phyloP scores from a whole-genome alignment of 1,284 basidiomycete species.

The Boletus putidus region DNA sequence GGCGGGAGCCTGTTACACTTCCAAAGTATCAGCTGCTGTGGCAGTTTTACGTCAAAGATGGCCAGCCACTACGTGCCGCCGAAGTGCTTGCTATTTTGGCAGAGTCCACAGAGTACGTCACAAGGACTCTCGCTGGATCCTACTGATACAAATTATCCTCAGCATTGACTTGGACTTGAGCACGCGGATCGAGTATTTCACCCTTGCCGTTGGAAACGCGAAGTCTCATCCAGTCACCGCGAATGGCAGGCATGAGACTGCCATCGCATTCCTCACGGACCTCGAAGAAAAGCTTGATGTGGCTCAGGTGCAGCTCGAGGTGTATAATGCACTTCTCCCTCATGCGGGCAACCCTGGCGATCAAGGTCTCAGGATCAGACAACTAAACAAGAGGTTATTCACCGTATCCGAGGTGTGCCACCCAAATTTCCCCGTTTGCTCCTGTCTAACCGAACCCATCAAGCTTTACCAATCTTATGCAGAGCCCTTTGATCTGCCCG shows the following conservation, averaged over 20 bases:
- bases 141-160: constrained; percentile 1
- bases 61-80: constrained; percentile 82
- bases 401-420: constrained; percentile 67
- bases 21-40: constrained; percentile 90
- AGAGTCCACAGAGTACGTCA: constrained; percentile 75
- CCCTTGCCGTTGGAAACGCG: constrained; percentile 92
- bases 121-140: not conserved
- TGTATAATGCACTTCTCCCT: constrained; percentile 66
- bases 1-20: constrained; percentile 75
- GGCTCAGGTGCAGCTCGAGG: constrained; percentile 92
- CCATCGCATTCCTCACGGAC: constrained; percentile 88
- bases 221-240: constrained; percentile 87
- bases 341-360: constrained; percentile 60
- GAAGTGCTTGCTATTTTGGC: constrained; percentile 86
- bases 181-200: constrained; percentile 83
- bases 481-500: constrained; percentile 81
- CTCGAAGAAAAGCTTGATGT: constrained; percentile 97
- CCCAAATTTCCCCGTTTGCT: constrained; percentile 1
- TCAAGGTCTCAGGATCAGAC: constrained; percentile 55
- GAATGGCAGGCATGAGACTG: constrained; percentile 75
- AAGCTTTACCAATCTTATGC: constrained; percentile 91
- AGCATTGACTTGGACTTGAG: constrained; percentile 73
- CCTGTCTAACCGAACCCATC: constrained; percentile 14
- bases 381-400: constrained; percentile 57
- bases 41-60: constrained; percentile 95